A percentile compares a stretch with the other conserved stretches of the same genome.
Conservation (phyloP, 805 yeast species). For the Wickerhamiella shivajii region DNA sequence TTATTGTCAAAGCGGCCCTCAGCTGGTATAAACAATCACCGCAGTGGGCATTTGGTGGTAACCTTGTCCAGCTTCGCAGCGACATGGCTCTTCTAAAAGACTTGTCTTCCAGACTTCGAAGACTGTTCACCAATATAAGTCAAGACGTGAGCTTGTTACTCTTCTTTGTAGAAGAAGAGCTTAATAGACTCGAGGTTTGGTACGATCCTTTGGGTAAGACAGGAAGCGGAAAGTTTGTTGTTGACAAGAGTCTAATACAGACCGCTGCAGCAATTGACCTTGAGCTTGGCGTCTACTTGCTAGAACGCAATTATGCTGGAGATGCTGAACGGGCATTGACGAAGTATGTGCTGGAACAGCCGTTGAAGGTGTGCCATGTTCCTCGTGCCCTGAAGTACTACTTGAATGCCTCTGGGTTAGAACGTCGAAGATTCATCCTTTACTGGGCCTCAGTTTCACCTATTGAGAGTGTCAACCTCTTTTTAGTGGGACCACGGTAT, state of each 20-base stretch:
- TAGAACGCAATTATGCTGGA: conserved; percentile 36
- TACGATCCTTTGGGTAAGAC: conserved; percentile 35
- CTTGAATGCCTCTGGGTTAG: conserved; percentile 23
- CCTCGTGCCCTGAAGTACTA: conserved; percentile 48
- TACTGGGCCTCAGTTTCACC: conserved; percentile 74
- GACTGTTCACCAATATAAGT: conserved; percentile 8
- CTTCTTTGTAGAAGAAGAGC: conserved; percentile 61
- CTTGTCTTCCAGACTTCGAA: conserved; percentile 28
- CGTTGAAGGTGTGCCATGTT: conserved; percentile 41
- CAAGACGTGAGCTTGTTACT: conserved; percentile 31
- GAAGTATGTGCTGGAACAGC: conserved; percentile 37
- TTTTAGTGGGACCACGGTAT: conserved; percentile 45
- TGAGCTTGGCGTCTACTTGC: conserved; percentile 53
- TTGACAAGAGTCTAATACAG: conserved; percentile 27
- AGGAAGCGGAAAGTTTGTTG: conserved; percentile 6
- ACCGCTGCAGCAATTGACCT: conserved; percentile 58
- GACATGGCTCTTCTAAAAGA: conserved; percentile 48
- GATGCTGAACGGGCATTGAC: conserved; percentile 29
- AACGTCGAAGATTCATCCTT: conserved; percentile 26
- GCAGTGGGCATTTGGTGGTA: conserved; percentile 74
- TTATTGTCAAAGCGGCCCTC: conserved; percentile 51
- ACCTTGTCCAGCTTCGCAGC: conserved; percentile 51
- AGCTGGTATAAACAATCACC: conserved; percentile 61
- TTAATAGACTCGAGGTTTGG: conserved; percentile 64
- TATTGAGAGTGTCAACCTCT: conserved; percentile 67